Base-by-base conservation (phyloP, 495 filamentous ascomycete species). In the Trichoderma orchidacearum region DNA sequence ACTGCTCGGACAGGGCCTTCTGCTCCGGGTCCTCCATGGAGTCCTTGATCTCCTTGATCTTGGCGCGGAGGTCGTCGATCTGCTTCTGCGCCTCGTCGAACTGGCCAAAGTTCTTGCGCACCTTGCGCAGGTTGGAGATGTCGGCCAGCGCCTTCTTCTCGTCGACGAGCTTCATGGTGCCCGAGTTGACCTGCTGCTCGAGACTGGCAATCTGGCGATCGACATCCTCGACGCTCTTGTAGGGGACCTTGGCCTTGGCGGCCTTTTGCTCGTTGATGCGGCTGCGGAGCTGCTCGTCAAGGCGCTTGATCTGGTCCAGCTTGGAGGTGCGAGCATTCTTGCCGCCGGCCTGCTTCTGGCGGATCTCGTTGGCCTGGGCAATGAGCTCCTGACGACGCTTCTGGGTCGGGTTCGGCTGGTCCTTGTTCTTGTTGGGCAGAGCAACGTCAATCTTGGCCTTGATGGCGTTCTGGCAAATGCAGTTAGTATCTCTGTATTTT, bases 71-170 rank as follows among this genome's bases (percentile, higher is more conserved):
- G 32, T 86, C 81, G 65, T 91, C 85, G 65, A 98, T 97, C 23
- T 73, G 76, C 76, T 89, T 89, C 70, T 96, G 86, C 21, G 77
- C 72, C 34, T 87, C 84, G 18, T 92, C 87, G 64, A 97, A 84
- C 32, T 80, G 80, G 50, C 81, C 82, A 63, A 97, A 96, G 69
- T 80, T 84, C 82, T 96, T 97, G 70, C 86, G 85, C 68, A 86
- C 83, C 77, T 90, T 95, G 66, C 86, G 83, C 59, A 96, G 73
- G 68, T 70, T 86, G 50, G 85, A 85, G 56, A 94, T 82, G 60
- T 96, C 89, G 18, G 78, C 69, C 1, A 97, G 75, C 5, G 90
- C 87, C 78, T 95, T 96, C 79, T 88, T 92, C 81, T 97, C 94
- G 59, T 97, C 93, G 3, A 96, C 94, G 56, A 99, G 69, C 64